Base-by-base conservation (phyloP, 306 rosid genomes). In the Gastrolobium villosum region DNA sequence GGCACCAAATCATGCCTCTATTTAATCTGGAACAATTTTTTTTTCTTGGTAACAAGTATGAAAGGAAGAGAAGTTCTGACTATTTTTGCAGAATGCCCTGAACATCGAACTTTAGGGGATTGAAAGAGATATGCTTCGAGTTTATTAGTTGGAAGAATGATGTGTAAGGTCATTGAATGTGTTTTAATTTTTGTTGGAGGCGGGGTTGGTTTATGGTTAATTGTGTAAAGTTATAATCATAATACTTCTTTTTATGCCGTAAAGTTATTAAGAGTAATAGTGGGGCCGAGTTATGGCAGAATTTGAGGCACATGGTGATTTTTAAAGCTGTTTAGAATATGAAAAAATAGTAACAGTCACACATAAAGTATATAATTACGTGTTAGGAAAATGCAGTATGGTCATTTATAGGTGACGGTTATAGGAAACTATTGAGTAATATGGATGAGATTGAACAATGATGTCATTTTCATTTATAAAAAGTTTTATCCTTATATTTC, bases 101-200 rank as follows among this genome's bases (percentile, higher is more conserved):
- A 72, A 45, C 49, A 49, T n/a, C 6, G 11, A 64, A 64, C 45
- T 76, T 37, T 28, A 64, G 55, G 52, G 15, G 26, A 37, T 39
- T 37, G 54, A 32, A 10, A 61, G 50, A 46, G 53, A 64, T 28
- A 30, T 56, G 11, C 26, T 45, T 60, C 7, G 52, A 13, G 80
- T 39, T 50, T 28, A 76, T 20, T 63, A 64, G 37, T 63, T 64
- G 43, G 65, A 52, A 37, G 7, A 50, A 15, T 75, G 40, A 75
- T 62, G 39, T 6, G 5, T 48, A 46, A 31, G 78, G 56, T 43
- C 66, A 55, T 31, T 10, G 2, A 30, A 45, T n/a, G 54, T 73
- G 34, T 60, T 62, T 36, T 5, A 40, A 39, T 34, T 62, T 50
- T 36, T 55, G 34, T n/a, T 3, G 30, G 40, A n/a, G 46, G 55